phyloP scores from a whole-genome alignment of 345 rosid species.

The Trapa incisa region DNA sequence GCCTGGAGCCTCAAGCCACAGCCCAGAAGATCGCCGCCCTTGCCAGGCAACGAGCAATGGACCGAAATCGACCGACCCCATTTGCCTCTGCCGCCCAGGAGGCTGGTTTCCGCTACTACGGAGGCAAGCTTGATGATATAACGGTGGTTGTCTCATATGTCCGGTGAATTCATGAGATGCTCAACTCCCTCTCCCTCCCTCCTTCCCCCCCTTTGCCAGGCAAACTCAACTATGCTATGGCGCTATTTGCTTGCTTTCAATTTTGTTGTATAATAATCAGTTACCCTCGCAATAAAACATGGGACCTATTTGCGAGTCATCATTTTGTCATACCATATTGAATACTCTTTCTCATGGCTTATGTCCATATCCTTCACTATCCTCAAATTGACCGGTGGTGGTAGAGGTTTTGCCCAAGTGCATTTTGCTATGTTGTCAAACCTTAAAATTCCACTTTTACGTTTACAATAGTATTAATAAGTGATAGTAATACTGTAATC shows the following conservation, averaged over 20 bases:
- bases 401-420: neutral
- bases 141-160: constrained; percentile 74
- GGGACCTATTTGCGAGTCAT: neutral
- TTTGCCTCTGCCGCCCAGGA: constrained; percentile 84
- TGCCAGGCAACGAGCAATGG: constrained; percentile 70
- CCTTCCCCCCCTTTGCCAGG: neutral
- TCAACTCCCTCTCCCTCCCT: neutral
- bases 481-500: no score
- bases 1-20: constrained; percentile 51
- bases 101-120: constrained; percentile 77
- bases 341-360: no score
- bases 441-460: neutral
- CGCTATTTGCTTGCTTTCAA: neutral
- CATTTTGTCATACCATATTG: neutral
- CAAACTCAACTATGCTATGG: neutral
- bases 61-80: constrained; percentile 67
- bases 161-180: neutral
- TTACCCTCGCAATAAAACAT: neutral
- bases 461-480: neutral
- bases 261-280: neutral
- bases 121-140: constrained; percentile 97
- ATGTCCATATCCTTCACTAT: no score
- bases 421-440: neutral
- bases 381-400: no score
- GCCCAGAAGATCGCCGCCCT: constrained; percentile 83